These are phyloP conservation scores for Chiua virens DNA, from an alignment of 768 basidiomycete species.

Conservation along the genomic window DNA sequence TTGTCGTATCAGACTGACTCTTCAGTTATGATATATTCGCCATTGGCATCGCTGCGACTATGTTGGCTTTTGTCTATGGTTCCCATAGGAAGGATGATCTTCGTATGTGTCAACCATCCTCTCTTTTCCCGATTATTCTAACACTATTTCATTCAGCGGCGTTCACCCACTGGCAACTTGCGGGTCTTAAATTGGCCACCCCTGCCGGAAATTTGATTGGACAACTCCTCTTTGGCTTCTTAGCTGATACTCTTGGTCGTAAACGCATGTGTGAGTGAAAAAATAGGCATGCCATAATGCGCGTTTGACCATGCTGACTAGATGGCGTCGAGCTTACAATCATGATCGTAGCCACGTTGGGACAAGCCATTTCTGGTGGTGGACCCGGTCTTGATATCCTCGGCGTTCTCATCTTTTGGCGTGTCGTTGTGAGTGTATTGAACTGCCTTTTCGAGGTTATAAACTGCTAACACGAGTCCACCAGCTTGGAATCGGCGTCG, in stretches of 20 bases:
- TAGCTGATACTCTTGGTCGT: conserved; percentile 71
- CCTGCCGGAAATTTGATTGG: conserved; percentile 74
- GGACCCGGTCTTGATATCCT: conserved; percentile 65
- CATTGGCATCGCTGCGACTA: conserved; percentile 77
- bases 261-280: conserved; percentile 69
- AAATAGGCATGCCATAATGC: neutral
- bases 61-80: conserved; percentile 81
- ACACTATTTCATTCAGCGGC: conserved; percentile 5
- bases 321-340: conserved; percentile 61
- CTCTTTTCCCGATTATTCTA: conserved; percentile 17
- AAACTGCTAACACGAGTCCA: conserved; percentile 33
- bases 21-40: conserved; percentile 75
- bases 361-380: too few species aligned
- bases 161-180: conserved; percentile 50
- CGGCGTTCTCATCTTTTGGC: conserved; percentile 75
- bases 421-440: conserved; percentile 51
- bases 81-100: neutral
- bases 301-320: conserved; percentile 3
- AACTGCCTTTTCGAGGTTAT: neutral
- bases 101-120: neutral
- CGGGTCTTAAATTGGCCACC: conserved; percentile 73
- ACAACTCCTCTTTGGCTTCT: conserved; percentile 73
- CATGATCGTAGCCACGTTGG: conserved; percentile 74
- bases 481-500: too few species aligned
- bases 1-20: too few species aligned